phyloP scores from a whole-genome alignment of 2,329 filamentous ascomycete species.

The Juglanconis sp. region DNA sequence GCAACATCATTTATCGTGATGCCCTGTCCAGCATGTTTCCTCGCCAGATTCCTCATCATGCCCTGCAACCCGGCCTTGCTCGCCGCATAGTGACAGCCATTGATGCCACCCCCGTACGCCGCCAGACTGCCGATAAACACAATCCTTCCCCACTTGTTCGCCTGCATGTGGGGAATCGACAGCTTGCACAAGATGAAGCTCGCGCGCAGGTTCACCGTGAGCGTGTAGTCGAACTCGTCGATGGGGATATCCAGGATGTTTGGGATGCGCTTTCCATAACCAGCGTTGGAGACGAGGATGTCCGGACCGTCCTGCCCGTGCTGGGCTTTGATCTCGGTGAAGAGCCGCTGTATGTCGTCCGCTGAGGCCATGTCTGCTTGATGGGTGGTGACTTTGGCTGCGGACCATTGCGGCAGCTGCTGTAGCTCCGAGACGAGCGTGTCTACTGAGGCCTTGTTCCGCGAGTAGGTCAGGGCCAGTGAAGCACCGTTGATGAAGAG shows the following conservation, averaged over 20 bases:
- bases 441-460: conserved; percentile 44
- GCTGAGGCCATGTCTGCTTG: conserved; percentile 55
- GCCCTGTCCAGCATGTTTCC: conserved; percentile 55
- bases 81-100: conserved; percentile 59
- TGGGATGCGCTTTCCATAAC: conserved; percentile 59
- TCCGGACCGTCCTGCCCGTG: conserved; percentile 53
- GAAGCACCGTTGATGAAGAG: conserved; percentile 50
- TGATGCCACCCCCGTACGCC: conserved; percentile 60
- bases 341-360: conserved; percentile 51
- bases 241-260: conserved; percentile 56
- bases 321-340: conserved; percentile 47
- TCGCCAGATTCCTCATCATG: conserved; percentile 64
- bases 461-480: conserved; percentile 58
- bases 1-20: conserved; percentile 68
- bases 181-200: conserved; percentile 61
- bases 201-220: conserved; percentile 60
- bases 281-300: conserved; percentile 65
- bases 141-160: conserved; percentile 59
- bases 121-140: conserved; percentile 64
- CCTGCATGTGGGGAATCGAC: conserved; percentile 58
- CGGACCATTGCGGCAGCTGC: conserved; percentile 29
- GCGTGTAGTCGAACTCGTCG: conserved; percentile 62
- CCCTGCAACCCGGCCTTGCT: conserved; percentile 60
- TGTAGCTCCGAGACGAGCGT: conserved; percentile 40
- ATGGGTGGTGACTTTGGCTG: conserved; percentile 47